A percentile compares a stretch with the other conserved stretches of the same genome.
Conservation (phyloP, 257 asterid genomes). For the Plantago ovata region DNA sequence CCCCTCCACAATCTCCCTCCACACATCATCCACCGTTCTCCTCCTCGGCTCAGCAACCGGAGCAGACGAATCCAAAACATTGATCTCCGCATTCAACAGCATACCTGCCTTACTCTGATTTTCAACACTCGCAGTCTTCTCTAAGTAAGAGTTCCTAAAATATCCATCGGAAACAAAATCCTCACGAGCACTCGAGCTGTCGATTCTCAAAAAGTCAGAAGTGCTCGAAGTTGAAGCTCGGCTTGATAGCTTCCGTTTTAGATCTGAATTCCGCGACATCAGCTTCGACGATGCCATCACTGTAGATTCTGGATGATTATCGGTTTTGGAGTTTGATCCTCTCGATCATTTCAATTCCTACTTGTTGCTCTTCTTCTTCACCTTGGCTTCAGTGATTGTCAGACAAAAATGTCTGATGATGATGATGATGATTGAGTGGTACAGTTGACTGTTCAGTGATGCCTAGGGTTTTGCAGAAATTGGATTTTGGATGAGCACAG, state of each 20-base stretch:
- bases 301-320: too few relatives aligned
- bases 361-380: too few relatives aligned
- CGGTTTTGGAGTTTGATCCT: too few relatives aligned
- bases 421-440: too few relatives aligned
- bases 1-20: slow-evolving; percentile 93
- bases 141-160: slow-evolving; percentile 26
- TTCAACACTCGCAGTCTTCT: slow-evolving; percentile 21
- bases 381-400: too few relatives aligned
- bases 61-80: slow-evolving; percentile 38
- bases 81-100: slow-evolving; percentile 47
- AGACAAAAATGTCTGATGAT: too few relatives aligned
- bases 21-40: slow-evolving; percentile 88
- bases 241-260: slow-evolving; percentile 40
- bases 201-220: slow-evolving; percentile 30
- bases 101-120: slow-evolving; percentile 33
- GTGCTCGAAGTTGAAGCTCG: slow-evolving; percentile 26
- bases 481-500: too few relatives aligned
- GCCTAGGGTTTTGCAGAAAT: too few relatives aligned
- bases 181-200: slow-evolving; percentile 25
- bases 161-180: slow-evolving; percentile 28
- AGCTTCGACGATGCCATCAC: slow-evolving; percentile 48
- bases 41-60: slow-evolving; percentile 46
- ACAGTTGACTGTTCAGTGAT: too few relatives aligned
- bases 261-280: slow-evolving; percentile 49
- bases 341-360: too few relatives aligned